Evolutionary conservation across 306 rosid species (phyloP).

Genomic region (Biancaea sappan): DNA sequence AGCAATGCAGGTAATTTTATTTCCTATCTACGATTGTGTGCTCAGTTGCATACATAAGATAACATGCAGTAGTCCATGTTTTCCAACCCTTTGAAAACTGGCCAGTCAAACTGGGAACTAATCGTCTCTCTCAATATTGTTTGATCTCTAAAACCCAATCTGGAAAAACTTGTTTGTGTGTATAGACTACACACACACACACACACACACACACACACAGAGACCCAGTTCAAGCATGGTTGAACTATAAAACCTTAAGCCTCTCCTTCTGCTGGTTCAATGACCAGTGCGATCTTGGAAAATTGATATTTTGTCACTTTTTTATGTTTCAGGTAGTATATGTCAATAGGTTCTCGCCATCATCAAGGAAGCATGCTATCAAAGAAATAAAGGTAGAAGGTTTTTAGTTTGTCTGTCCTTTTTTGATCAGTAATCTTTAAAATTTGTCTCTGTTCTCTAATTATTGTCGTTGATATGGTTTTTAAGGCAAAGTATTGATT

Average conservation of each 20-base stretch:
- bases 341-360: slow-evolving; percentile 75
- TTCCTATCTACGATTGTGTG: slow-evolving; percentile 26
- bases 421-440: slow-evolving; percentile 26
- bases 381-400: slow-evolving; percentile 92
- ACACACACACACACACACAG: not conserved
- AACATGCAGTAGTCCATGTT: slow-evolving; percentile 8
- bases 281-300: not conserved
- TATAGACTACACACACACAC: not conserved
- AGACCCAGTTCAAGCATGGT: not conserved
- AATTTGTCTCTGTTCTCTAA: slow-evolving; percentile 3
- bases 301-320: slow-evolving; percentile 3
- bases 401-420: slow-evolving; percentile 40
- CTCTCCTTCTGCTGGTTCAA: not conserved
- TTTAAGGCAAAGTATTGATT: not conserved
- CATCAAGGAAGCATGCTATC: slow-evolving; percentile 83
- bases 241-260: not conserved
- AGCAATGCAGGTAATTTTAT: slow-evolving; percentile 90
- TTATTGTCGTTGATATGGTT: slow-evolving; percentile 29
- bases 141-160: not conserved
- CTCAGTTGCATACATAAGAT: not conserved
- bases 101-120: not conserved
- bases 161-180: not conserved
- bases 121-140: not conserved
- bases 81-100: not conserved
- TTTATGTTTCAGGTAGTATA: slow-evolving; percentile 76